Percentiles rank a stretch among this genome's conserved stretches.
Evolutionary conservation across 2,329 filamentous ascomycete genomes (phyloP).

Genomic region (Coniochaeta ligniaria): DNA sequence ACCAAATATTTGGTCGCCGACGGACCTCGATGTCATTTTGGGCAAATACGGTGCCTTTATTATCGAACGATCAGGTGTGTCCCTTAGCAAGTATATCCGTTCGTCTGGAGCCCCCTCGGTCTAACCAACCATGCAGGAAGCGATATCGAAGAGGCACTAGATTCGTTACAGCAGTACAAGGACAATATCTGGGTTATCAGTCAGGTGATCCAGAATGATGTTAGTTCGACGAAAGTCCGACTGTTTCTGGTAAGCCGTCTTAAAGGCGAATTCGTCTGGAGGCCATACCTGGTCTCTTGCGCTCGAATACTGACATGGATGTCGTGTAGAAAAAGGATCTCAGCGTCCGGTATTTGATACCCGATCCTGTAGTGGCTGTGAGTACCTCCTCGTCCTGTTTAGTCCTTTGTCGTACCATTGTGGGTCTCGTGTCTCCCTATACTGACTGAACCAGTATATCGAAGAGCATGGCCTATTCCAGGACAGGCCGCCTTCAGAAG

Average conservation of each 20-base stretch:
- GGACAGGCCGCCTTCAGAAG: conserved; percentile 24
- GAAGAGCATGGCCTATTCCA: conserved; percentile 59
- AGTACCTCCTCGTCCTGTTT: background rate
- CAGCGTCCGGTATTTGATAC: conserved; percentile 66
- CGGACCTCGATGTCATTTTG: conserved; percentile 83
- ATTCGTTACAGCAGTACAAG: conserved; percentile 73
- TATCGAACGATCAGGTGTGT: conserved; percentile 59
- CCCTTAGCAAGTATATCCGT: background rate
- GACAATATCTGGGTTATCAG: conserved; percentile 84
- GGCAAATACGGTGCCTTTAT: conserved; percentile 78
- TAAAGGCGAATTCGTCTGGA: background rate
- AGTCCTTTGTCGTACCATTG: conserved; percentile 4
- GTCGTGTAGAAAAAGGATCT: conserved; percentile 55
- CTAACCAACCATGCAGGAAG: conserved; percentile 45
- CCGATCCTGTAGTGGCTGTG: conserved; percentile 50
- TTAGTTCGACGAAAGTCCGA: conserved; percentile 75
- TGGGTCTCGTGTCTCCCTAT: background rate
- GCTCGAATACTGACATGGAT: background rate
- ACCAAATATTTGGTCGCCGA: conserved; percentile 71
- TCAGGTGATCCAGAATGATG: conserved; percentile 81
- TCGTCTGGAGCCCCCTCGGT: background rate
- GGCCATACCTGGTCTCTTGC: background rate
- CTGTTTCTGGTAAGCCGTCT: conserved; percentile 47
- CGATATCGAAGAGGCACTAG: conserved; percentile 80
- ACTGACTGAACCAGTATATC: conserved; percentile 55